Evolutionary conservation across 2,329 filamentous ascomycete species (phyloP), one percentile per base, ranked within the genome.

Genomic region (Aureobasidium vineae): DNA sequence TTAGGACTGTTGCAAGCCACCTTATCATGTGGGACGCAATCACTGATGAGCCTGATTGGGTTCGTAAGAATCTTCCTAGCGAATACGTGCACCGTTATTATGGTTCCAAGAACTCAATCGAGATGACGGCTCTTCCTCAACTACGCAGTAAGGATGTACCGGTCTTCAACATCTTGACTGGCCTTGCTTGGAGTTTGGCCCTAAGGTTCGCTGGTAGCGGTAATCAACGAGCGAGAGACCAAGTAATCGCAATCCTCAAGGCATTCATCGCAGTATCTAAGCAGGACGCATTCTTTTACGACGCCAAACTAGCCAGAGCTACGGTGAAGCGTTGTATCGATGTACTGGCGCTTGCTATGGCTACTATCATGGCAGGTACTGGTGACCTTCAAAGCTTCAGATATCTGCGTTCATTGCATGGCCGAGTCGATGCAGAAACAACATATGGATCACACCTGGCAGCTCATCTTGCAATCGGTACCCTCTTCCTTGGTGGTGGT

Each of bases 381-480:
- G 95, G 96, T 45, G 96, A 99, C 74, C 81, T 99, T 23, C 80
- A 86, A 2, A 88, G 97, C 1, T 90, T 98, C 72, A 88, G 95
- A 26, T 88, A 94, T 16, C 83, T 99, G 38, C 89, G 95, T 19
- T 87, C 90, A 19, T 85, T 99, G 45, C 96, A 99, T 75, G 94
- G 93, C 26, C 88, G 93, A 19, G 88, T 93, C 63, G 90, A 97
- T 67, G 80, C 85, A 1, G 91, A 95, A 43, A 94, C 90, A 0
- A 89, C 93, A 0, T 99, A 97, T 73, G 95, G 95, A 53, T 97
- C 92, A 65, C 94, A 99, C 74, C 85, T 99, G 71, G 95, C 95
- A 6, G 88, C 91, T 8, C 95, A 99, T 74, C 88, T 97, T 75
- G 94, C 95, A 0, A 89, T 98, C 54, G 95, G 95, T 5, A 85